Conservation (phyloP, 805 yeast species). For the Debaryomyces castellii region DNA sequence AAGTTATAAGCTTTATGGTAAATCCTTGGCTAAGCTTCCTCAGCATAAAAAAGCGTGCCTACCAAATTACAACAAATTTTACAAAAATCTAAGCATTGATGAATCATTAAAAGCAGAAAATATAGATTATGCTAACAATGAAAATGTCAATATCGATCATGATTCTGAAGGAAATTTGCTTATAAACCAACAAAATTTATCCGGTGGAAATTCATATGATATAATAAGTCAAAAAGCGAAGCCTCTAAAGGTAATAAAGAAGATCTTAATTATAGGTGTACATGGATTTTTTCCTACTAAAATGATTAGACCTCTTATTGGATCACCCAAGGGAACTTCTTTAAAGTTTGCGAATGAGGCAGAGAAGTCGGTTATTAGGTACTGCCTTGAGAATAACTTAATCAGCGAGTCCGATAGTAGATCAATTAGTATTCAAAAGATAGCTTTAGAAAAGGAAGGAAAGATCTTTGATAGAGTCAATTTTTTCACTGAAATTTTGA, state of each 20-base stretch:
- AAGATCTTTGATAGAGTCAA: conserved; percentile 83
- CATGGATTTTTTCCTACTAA: conserved; percentile 95
- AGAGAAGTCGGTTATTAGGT: conserved; percentile 68
- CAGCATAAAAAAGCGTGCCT: conserved; percentile 37
- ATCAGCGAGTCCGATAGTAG: conserved; percentile 29
- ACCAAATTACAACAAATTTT: conserved; percentile 34
- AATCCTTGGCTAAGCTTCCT: conserved; percentile 35
- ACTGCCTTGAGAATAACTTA: conserved; percentile 47
- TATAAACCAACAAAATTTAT: conserved; percentile 23
- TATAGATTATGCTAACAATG: conserved; percentile 27
- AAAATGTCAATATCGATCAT: conserved; percentile 37
- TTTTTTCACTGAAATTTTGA: conserved; percentile 69
- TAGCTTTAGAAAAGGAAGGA: conserved; percentile 93
- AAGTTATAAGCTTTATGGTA: conserved; percentile 40
- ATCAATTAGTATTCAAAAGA: conserved; percentile 64
- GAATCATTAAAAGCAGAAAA: conserved; percentile 17
- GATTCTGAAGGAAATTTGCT: conserved; percentile 42
- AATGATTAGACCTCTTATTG: conserved; percentile 81
- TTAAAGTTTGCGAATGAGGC: conserved; percentile 88
- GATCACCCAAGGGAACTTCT: conserved; percentile 97
- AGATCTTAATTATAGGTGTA: conserved; percentile 83
- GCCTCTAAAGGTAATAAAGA: conserved; percentile 40
- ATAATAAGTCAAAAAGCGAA: conserved; percentile 27
- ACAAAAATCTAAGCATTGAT: conserved; percentile 13
- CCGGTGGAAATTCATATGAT: conserved; percentile 11